A percentile compares a stretch with the other conserved stretches of the same genome.
Evolutionary conservation across 495 filamentous ascomycete genomes (phyloP).

Genomic region (Alectoria sarmentosa): DNA sequence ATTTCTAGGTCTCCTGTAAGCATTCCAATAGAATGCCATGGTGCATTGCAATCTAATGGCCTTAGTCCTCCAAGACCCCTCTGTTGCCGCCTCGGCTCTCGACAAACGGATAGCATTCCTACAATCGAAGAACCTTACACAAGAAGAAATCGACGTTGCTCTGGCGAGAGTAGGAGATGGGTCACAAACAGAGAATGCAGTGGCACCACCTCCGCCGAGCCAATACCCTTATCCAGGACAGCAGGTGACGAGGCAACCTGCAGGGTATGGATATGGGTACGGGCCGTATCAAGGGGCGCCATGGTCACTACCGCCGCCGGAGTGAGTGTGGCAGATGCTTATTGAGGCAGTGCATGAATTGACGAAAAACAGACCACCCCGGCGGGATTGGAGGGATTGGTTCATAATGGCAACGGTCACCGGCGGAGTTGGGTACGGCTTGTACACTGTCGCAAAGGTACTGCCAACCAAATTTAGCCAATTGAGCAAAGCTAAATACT

Average conservation of each 20-base stretch:
- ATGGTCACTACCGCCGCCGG: conserved; percentile 62
- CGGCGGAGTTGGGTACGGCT: conserved; percentile 74
- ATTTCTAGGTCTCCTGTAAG: conserved; percentile 48
- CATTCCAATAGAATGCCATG: conserved; percentile 4
- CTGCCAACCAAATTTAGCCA: background rate
- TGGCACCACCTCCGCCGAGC: conserved; percentile 31
- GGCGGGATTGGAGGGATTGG: conserved; percentile 95
- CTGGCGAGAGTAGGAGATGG: conserved; percentile 63
- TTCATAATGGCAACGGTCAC: conserved; percentile 96
- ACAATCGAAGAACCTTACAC: conserved; percentile 93
- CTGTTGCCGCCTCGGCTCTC: conserved; percentile 78
- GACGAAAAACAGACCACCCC: conserved; percentile 46
- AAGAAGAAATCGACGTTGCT: conserved; percentile 85
- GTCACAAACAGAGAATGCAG: conserved; percentile 36
- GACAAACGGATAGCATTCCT: conserved; percentile 91
- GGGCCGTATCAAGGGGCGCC: conserved; percentile 53
- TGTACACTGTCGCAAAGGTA: conserved; percentile 84
- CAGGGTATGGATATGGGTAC: conserved; percentile 61
- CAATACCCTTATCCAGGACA: conserved; percentile 41
- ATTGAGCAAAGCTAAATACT: background rate
- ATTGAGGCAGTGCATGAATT: background rate
- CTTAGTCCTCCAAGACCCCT: conserved; percentile 87
- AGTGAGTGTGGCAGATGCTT: conserved; percentile 35
- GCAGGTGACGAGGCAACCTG: conserved; percentile 44
- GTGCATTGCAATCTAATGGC: conserved; percentile 1